phyloP scores from a whole-genome alignment of 1,284 basidiomycete genomes.

The Porogramme epimiltina region DNA sequence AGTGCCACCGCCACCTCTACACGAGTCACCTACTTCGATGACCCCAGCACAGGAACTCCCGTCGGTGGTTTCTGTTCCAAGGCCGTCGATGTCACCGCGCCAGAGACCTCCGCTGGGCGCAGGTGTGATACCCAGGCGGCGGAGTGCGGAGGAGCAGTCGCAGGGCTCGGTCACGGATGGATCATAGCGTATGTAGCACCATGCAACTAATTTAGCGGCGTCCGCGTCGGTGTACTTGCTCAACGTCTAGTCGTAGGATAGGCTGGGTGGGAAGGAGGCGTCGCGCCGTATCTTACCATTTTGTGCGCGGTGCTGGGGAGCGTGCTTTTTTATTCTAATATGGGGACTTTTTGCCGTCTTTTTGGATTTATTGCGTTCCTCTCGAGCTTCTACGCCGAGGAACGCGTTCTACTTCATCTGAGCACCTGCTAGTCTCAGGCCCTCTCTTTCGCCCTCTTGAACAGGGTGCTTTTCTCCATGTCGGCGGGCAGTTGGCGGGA shows the following conservation, averaged over 20 bases:
- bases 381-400: not conserved
- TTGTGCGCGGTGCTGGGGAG: too few species aligned
- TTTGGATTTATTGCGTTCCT: not conserved
- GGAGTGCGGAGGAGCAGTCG: not conserved
- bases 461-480: not conserved
- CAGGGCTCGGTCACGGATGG: not conserved
- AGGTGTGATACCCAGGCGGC: not conserved
- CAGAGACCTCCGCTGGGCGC: not conserved
- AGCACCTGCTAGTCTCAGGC: conserved; percentile 21
- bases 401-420: not conserved
- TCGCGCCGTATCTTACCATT: too few species aligned
- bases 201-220: too few species aligned
- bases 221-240: too few species aligned
- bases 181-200: not conserved
- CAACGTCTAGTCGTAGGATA: too few species aligned
- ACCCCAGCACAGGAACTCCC: too few species aligned
- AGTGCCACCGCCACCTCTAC: not conserved
- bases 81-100: not conserved
- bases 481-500: conserved; percentile 3
- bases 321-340: too few species aligned
- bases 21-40: too few species aligned
- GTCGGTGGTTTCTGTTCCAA: too few species aligned
- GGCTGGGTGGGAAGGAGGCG: too few species aligned
- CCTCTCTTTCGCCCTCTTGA: not conserved
- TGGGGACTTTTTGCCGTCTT: not conserved